phyloP scores from a whole-genome alignment of 2,329 filamentous ascomycete genomes.

The Colletotrichum endophyticum region DNA sequence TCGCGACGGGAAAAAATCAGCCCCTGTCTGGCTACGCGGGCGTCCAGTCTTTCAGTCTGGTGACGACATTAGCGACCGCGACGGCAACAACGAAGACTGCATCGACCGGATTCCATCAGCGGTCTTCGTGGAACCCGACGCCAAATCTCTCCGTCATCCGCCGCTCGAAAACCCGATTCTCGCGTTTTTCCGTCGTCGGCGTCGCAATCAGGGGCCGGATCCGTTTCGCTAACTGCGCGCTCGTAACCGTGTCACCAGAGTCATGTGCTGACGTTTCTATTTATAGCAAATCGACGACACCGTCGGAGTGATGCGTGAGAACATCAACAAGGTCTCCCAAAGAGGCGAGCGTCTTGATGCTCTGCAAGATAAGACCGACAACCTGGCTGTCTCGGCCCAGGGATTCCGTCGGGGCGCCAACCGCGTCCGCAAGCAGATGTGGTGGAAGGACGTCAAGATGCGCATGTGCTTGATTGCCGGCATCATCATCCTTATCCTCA shows the following conservation, averaged over 20 bases:
- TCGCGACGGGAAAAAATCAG: background rate
- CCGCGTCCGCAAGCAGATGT: slow-evolving; percentile 96
- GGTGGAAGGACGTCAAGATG: slow-evolving; percentile 99
- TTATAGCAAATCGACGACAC: slow-evolving; percentile 95
- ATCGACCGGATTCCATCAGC: background rate
- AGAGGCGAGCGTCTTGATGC: slow-evolving; percentile 89
- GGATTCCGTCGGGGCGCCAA: slow-evolving; percentile 97
- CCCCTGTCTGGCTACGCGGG: background rate
- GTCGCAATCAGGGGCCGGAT: slow-evolving; percentile 5
- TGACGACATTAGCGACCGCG: background rate
- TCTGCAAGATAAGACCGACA: slow-evolving; percentile 93
- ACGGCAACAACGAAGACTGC: background rate
- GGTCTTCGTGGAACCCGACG: background rate
- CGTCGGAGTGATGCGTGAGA: slow-evolving; percentile 93
- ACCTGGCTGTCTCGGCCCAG: slow-evolving; percentile 89
- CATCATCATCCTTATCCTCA: slow-evolving; percentile 86
- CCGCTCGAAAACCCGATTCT: background rate
- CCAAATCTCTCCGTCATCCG: background rate
- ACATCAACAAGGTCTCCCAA: slow-evolving; percentile 95
- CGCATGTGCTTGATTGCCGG: slow-evolving; percentile 92
- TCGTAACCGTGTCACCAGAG: background rate
- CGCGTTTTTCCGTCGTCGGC: background rate
- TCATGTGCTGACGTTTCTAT: slow-evolving; percentile 21
- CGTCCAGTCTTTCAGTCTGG: background rate
- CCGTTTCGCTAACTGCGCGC: background rate